These are phyloP conservation scores for Aspergillus udagawae DNA, from an alignment of 2,329 filamentous ascomycete genomes.

Conservation along the genomic window DNA sequence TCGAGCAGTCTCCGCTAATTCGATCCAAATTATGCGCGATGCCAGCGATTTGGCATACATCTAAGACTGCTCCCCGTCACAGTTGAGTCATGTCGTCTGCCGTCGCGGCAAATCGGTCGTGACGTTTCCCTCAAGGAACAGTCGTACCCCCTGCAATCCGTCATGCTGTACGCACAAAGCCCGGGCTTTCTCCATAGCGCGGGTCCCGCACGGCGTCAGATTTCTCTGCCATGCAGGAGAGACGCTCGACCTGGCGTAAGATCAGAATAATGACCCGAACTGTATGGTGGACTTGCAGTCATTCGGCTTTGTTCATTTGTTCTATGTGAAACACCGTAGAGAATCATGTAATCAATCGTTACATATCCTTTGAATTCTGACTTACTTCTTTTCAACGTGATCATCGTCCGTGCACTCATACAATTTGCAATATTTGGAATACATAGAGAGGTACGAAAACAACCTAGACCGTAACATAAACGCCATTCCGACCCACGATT, in stretches of 20 bases:
- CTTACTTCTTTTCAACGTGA: not conserved
- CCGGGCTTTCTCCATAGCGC: not conserved
- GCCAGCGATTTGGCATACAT: too few species aligned
- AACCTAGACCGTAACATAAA: not conserved
- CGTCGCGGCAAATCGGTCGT: too few species aligned
- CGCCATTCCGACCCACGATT: not conserved
- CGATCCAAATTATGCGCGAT: too few species aligned
- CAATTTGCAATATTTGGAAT: not conserved
- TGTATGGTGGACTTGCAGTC: not conserved
- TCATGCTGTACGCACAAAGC: too few species aligned
- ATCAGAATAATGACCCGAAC: not conserved
- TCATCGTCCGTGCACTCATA: not conserved
- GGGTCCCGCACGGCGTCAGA: not conserved
- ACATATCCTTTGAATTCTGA: constrained; percentile 1
- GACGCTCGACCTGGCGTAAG: not conserved
- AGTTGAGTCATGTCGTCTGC: too few species aligned
- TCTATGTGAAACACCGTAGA: not conserved
- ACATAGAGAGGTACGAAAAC: not conserved
- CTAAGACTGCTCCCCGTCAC: too few species aligned
- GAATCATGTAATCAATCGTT: not conserved
- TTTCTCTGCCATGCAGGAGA: not conserved
- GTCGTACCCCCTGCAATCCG: not conserved
- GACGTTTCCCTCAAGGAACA: too few species aligned
- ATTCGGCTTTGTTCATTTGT: not conserved
- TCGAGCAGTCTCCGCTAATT: too few species aligned